Base-by-base conservation (phyloP, 2,329 filamentous ascomycete species). In the Hypocreales sp. region DNA sequence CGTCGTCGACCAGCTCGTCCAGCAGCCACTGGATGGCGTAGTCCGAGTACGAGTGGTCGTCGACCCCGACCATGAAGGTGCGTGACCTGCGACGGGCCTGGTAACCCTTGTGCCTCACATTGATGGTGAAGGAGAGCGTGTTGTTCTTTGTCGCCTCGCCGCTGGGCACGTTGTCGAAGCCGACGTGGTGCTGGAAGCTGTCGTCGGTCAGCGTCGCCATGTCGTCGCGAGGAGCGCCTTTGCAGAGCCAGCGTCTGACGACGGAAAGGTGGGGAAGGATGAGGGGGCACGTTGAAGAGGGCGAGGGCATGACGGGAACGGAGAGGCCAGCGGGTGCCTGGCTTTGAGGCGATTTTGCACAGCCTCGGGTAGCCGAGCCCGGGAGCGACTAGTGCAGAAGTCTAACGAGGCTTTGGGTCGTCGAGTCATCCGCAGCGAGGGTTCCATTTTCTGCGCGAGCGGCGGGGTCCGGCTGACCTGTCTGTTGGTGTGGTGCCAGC, bases 1-100 rank as follows among this genome's bases (percentile, higher is more conserved):
- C 84, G 44, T 93, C 86, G 42, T 93, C 84, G 22, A 93, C 82
- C 30, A 93, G 64, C 53, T 92, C 83, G 42, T 92, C 82, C 21
- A 94, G 70, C 27, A 93, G 64, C 84, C 84, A 94, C 51, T 92
- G 81, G 12, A 94, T 61, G 11, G 86, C 86, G 52, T 87, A 90
- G 35, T 92, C 81, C 6, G 83, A 92, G 51, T 93, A 93, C 32
- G 82, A 71, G 41, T 93, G 84, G 43, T 87, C 80, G 51, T 93
- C 86, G 12, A 86, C 79, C 13, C 86, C 86, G 36, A 86, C 87
- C 47, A 94, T 73, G 42, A 93, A 92, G 7, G 82, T 92, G 28
- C 86, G 73, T 29, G 81, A 90, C 33, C 81, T 69, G 34, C 83
- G 75, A 22, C 74, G 76, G 36, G 76, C 75, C 40, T 81, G 74